Evolutionary conservation across 2,329 filamentous ascomycete genomes (phyloP), one percentile per base, ranked within the genome.

Genomic region (Arthrobotrys musiformis): DNA sequence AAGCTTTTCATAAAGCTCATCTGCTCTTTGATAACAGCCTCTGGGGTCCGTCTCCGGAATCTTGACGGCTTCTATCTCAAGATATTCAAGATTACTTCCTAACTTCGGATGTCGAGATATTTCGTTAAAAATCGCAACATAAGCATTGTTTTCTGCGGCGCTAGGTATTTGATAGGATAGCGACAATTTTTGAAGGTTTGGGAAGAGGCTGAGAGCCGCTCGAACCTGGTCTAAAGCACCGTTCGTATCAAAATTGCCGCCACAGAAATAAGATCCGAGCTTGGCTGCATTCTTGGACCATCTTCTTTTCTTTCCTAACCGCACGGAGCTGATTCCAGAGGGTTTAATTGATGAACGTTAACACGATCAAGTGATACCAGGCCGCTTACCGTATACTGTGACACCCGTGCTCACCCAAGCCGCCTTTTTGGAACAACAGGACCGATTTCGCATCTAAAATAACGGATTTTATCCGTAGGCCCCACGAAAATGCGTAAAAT

Each of bases 131-230:
- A 26, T 40, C 4, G 54, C 54, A 26, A 58, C 19, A 11, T 37
- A 58, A 7, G 19, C n/a, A 40, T 58, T 58, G n/a, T 58, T 58
- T 17, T 58, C 54, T 15, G 54, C 54, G 1, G 54, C 54, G n/a
- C 30, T 58, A 0, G 54, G 33, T 58, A 58, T 24, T 7, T n/a
- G 1, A 13, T 58, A 58, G 13, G 30, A n/a, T 8, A 58, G 2
- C 2, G 11, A 40, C 5, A 58, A 24, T 4, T 15, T 8, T 7
- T 40, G 17, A 26, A 58, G 54, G 3, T 37, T 58, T 15, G 54
- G 54, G 9, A 58, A 58, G 0, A 58, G 11, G 26, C 19, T 40
- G 7, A 58, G 19, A 15, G n/a, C 54, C 9, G 7, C 30, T 4
- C 54, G 17, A 26, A 58, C 4, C 6, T 58, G 17, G 11, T 37